Evolutionary conservation across 345 rosid genomes (phyloP).

Genomic region (Citrus trifoliata): DNA sequence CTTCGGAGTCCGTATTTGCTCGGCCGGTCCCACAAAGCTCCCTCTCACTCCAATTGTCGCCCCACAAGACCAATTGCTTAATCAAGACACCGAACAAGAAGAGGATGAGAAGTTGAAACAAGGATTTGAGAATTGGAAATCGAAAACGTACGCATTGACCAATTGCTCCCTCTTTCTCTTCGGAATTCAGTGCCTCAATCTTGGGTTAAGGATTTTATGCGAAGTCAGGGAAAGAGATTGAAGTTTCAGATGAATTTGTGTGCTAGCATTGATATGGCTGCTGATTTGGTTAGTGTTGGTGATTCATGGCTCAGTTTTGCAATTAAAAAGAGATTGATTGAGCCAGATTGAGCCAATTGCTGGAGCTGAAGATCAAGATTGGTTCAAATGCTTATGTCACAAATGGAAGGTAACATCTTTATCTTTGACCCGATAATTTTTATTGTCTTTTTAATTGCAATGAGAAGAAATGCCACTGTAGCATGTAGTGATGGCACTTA

Average conservation of each 20-base stretch:
- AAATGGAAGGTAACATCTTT: constrained; percentile 75
- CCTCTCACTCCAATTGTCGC: background rate
- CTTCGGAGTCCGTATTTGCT: constrained; percentile 10
- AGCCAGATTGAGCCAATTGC: constrained; percentile 72
- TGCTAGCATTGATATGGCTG: constrained; percentile 58
- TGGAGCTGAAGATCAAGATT: constrained; percentile 63
- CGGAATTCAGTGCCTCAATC: constrained; percentile 85
- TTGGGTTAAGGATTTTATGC: constrained; percentile 85
- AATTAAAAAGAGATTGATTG: constrained; percentile 50
- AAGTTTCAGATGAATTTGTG: constrained; percentile 41
- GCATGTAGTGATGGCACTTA: too few relatives aligned
- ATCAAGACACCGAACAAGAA: background rate
- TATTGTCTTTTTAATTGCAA: too few relatives aligned
- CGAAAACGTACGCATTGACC: constrained; percentile 63
- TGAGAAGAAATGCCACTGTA: too few relatives aligned
- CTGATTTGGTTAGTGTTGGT: constrained; percentile 74
- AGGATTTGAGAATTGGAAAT: constrained; percentile 66
- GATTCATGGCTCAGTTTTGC: constrained; percentile 82
- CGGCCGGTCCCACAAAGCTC: constrained; percentile 37
- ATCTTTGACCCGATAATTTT: too few relatives aligned
- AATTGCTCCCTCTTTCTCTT: too few relatives aligned
- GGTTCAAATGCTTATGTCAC: constrained; percentile 63
- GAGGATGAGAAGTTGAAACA: constrained; percentile 48
- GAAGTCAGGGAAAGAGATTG: constrained; percentile 72
- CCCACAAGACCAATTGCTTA: background rate